Evolutionary conservation across 1,284 basidiomycete species (phyloP), one percentile per base, ranked within the genome.

Genomic region (Paramarasmius palmivorus): DNA sequence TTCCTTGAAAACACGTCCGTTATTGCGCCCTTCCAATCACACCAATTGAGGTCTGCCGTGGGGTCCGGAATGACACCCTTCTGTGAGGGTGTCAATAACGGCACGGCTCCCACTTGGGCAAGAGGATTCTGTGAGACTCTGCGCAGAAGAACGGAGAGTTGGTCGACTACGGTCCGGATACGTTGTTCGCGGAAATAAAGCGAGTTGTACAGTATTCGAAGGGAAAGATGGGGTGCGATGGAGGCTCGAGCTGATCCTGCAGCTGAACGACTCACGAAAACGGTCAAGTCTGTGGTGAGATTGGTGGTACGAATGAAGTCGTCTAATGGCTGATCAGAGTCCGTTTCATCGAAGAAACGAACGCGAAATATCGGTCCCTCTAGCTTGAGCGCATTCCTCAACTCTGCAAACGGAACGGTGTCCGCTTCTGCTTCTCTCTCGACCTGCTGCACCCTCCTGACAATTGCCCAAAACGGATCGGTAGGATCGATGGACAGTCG

Each of bases 21-120:
- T 68, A 98, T 93, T 19, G 97, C 92, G 36, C 97, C 97, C 67
- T 94, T 93, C 83, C 88, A 99, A 52, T 90, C 95, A 69, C 94
- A 97, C 95, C 96, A 99, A 65, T 98, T 86, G 38, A 99, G 82
- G 68, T 99, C 91, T 9, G 84, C 88, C 12, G 83, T 86, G 2
- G 97, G 95, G 66, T 93, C 82, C 0, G 97, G 97, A 14, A 99
- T 79, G 47, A 81, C 77, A 2, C 73, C 71, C 52, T 81, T 79
- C 71, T 98, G 94, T 7, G 73, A 69, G 2, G 84, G 76, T 1
- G 94, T 94, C 42, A 93, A 72, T n/a, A 97, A 72, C 1, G 92
- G 86, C 42, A 96, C 81, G 14, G 90, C 82, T 45, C 92, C 91
- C 50, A 93, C 78, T 34, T 78, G 79, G 45, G 73, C 78, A 57